phyloP scores from a whole-genome alignment of 2,329 filamentous ascomycete species.

The Lachnum nothofagi region DNA sequence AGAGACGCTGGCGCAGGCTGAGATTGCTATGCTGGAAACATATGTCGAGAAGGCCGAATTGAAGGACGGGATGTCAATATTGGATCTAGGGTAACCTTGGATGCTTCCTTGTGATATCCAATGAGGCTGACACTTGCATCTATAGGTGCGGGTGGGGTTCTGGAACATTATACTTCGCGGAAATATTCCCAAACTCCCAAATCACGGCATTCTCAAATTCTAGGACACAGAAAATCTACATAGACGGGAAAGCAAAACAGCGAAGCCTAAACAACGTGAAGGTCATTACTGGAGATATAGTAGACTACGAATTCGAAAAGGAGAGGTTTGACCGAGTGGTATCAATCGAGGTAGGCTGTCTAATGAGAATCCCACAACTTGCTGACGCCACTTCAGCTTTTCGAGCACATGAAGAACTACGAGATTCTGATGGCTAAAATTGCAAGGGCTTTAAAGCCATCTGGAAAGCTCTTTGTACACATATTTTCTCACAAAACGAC shows the following conservation, averaged over 20 bases:
- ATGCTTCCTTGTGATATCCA: slow-evolving; percentile 1
- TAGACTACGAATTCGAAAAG: slow-evolving; percentile 58
- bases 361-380: not conserved
- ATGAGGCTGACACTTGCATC: not conserved
- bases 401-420: slow-evolving; percentile 76
- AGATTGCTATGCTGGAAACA: slow-evolving; percentile 54
- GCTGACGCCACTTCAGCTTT: slow-evolving; percentile 45
- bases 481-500: slow-evolving; percentile 60
- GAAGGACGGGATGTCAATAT: slow-evolving; percentile 32
- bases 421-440: slow-evolving; percentile 62
- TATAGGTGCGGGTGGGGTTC: slow-evolving; percentile 53
- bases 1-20: slow-evolving; percentile 60
- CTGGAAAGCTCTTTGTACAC: slow-evolving; percentile 65
- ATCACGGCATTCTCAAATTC: slow-evolving; percentile 68
- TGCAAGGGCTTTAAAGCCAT: slow-evolving; percentile 51
- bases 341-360: slow-evolving; percentile 50
- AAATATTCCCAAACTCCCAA: slow-evolving; percentile 54
- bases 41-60: slow-evolving; percentile 57
- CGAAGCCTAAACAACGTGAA: slow-evolving; percentile 56
- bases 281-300: slow-evolving; percentile 63
- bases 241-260: slow-evolving; percentile 52
- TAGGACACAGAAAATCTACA: slow-evolving; percentile 61
- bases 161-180: slow-evolving; percentile 59
- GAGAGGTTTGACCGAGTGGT: slow-evolving; percentile 59
- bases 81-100: slow-evolving; percentile 26